A percentile compares a stretch with the other conserved stretches of the same genome.
Conservation (phyloP, 176 grass and related monocot species). For the Carex parvula region DNA sequence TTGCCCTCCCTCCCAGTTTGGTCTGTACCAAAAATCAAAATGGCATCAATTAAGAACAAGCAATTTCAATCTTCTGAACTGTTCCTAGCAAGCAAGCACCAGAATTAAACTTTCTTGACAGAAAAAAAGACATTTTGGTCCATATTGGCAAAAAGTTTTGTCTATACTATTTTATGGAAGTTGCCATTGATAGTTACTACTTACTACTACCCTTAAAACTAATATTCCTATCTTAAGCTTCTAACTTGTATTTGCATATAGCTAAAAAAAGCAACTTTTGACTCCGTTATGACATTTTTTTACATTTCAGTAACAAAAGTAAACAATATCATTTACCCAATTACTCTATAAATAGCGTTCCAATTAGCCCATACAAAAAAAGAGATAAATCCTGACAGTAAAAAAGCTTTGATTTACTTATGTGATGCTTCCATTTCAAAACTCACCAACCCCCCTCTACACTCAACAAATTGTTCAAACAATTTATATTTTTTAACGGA, state of each 20-base stretch:
- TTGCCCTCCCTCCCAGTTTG: conserved; percentile 93
- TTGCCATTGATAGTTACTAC: neutral
- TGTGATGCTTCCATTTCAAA: neutral
- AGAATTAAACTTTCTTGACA: neutral
- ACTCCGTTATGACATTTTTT: neutral
- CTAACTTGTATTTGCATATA: neutral
- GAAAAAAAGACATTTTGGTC: neutral
- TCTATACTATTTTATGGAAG: neutral
- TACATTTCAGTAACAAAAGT: neutral
- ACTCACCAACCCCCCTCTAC: neutral
- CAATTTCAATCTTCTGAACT: neutral
- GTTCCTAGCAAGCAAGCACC: neutral
- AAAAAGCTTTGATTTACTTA: conserved; percentile 10
- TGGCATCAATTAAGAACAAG: neutral
- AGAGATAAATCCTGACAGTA: neutral
- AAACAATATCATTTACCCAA: neutral
- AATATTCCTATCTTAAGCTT: neutral
- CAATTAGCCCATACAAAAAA: neutral
- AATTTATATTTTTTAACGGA: neutral
- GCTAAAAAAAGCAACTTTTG: neutral
- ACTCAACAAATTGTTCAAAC: neutral
- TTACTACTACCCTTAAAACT: neutral
- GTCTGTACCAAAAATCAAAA: conserved; percentile 42
- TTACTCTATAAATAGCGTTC: conserved; percentile 7
- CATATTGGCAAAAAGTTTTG: neutral